Evolutionary conservation across 139 green algal genomes (phyloP), one percentile per base, ranked within the genome.

Genomic region (Monoraphidium neglectum): DNA sequence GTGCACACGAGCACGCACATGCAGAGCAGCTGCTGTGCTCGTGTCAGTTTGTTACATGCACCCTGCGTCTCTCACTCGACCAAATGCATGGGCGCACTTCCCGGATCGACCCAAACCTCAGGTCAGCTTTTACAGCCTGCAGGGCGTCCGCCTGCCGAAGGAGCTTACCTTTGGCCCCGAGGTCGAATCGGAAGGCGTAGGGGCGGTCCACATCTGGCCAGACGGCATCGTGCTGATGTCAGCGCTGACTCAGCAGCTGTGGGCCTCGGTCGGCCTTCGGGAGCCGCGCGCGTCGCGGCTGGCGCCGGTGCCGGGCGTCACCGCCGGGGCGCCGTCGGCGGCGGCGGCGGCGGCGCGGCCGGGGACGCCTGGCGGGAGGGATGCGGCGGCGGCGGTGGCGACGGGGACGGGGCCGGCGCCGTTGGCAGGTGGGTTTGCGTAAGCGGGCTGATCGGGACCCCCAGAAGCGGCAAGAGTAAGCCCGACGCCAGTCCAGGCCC

Each of bases 201-300:
- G 74, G 1, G 46, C 77, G 0, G 85, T 77, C 8, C 13, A 51
- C 4, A 49, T 97, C 6, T 91, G 82, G 32, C 72, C 73, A 28
- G 79, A 79, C 70, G 88, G 89, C 26, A 49, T 97, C 2, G 87
- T 93, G 0, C 87, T 83, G 8, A 67, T 93, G n/a, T 92, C 92
- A 4, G 88, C 90, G 2, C 68, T 43, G 18, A 66, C 30, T 24
- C 13, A 26, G 2, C 28, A 69, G 43, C 68, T 93, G 51, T 94
- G 92, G 89, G 86, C 77, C 2, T 74, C 94, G 1, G 56, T 76
- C 0, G 79, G 85, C 66, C 30, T 94, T 46, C 38, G 32, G 6
- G 79, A 90, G n/a, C 85, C 84, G 0, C 74, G 86, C 1, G 82
- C 92, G 16, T 57, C 82, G 37, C 77, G 49, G 13, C 76, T 94